Conservation (phyloP, 352 stramenopile species). For the Pythium scleroteichum region DNA sequence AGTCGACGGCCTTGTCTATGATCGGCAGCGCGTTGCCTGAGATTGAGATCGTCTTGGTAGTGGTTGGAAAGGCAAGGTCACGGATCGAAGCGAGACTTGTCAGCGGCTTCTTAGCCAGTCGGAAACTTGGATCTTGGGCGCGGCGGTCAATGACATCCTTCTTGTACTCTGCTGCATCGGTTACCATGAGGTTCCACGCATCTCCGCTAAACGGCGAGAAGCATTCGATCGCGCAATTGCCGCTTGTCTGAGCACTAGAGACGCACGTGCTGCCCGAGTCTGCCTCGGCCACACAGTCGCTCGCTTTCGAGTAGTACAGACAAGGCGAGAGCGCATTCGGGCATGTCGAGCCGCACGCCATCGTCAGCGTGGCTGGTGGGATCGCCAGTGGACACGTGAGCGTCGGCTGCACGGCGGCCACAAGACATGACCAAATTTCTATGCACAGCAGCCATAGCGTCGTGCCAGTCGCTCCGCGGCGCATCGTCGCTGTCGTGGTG, state of each 20-base stretch:
- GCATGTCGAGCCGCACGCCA: constrained; percentile 18
- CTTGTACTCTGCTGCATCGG: constrained; percentile 32
- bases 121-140: constrained; percentile 26
- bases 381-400: constrained; percentile 20
- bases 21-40: constrained; percentile 41
- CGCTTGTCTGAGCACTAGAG: background rate
- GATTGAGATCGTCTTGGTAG: constrained; percentile 35
- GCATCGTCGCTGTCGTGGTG: background rate
- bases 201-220: constrained; percentile 34
- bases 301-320: constrained; percentile 20
- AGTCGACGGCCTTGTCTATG: constrained; percentile 36
- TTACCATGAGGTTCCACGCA: constrained; percentile 39
- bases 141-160: constrained; percentile 27
- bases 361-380: constrained; percentile 15
- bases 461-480: background rate
- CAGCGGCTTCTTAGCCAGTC: constrained; percentile 28
- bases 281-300: constrained; percentile 14
- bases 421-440: background rate
- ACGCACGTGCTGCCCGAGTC: constrained; percentile 18
- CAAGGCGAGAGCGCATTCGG: constrained; percentile 18
- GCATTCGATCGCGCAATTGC: constrained; percentile 41
- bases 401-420: background rate
- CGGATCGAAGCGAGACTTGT: constrained; percentile 25
- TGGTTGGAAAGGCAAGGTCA: constrained; percentile 35
- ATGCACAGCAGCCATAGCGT: background rate